Conservation (phyloP, 2,329 filamentous ascomycete species). For the Neonectria coccinea region DNA sequence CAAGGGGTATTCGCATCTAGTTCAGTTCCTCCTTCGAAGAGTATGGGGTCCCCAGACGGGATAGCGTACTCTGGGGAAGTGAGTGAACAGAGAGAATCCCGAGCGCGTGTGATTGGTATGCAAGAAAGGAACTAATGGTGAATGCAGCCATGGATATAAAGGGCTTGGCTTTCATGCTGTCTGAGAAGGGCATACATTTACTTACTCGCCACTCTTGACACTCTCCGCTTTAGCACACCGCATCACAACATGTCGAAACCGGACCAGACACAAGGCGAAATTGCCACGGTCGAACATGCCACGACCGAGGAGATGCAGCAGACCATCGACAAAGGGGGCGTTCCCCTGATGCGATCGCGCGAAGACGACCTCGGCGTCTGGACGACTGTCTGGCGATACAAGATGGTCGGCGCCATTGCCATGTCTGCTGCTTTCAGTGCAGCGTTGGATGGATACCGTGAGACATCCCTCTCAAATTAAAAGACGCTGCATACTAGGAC, state of each 20-base stretch:
- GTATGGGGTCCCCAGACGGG: background rate
- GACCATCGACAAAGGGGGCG: conserved; percentile 16
- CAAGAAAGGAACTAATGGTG: background rate
- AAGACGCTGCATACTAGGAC: too few species aligned
- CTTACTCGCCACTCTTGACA: background rate
- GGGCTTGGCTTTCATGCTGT: background rate
- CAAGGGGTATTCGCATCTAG: background rate
- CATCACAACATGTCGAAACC: background rate
- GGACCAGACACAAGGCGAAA: conserved; percentile 21
- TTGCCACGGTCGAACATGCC: conserved; percentile 30
- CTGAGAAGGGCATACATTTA: background rate
- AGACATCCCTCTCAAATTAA: background rate
- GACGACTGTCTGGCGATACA: conserved; percentile 52
- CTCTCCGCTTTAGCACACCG: background rate
- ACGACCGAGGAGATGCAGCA: conserved; percentile 16
- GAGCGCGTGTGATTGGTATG: background rate
- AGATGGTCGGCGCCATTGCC: conserved; percentile 50
- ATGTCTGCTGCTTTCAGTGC: conserved; percentile 57
- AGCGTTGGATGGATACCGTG: conserved; percentile 56
- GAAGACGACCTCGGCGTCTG: conserved; percentile 54
- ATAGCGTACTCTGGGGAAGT: background rate
- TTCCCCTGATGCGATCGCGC: conserved; percentile 50
- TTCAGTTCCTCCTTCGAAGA: background rate
- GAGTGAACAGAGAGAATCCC: background rate
- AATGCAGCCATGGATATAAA: background rate